Evolutionary conservation across 176 grass and related monocot genomes (phyloP), one percentile per base, ranked within the genome.

Genomic region (Oryza officinalis): DNA sequence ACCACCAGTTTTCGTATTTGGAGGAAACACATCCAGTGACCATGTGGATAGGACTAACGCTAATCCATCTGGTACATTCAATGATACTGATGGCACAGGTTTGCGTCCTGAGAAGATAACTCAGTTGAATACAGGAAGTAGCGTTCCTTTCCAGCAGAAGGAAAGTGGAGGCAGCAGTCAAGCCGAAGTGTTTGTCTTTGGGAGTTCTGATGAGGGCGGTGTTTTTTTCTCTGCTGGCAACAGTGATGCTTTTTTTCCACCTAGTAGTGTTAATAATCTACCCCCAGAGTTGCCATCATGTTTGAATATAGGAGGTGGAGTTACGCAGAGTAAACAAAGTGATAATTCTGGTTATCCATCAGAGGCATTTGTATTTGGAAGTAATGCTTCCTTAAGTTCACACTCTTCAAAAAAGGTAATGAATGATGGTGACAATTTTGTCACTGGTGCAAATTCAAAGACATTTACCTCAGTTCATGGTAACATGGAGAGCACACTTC

Each of bases 41-140:
- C 54, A 30, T 27, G 3, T 25, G 22, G 11, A 72, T 80, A 37
- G 8, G 38, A 70, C 17, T 61, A 76, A 65, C 77, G 22, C 17
- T 13, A 80, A 67, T 73, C 47, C 59, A 73, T 83, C 46, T 40
- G 77, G 28, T 71, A 63, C 63, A 17, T n/a, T 52, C 46, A 32
- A 60, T 72, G 33, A 30, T 67, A 13, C 46, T 67, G 69, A 26
- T 92, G 69, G 31, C 64, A 49, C 41, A 35, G 63, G 45, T 64
- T 15, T 79, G 27, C 86, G 90, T 45, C 72, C 65, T 2, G 89
- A 90, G 33, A 83, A 82, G 72, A 88, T 84, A 73, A 86, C 88
- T 77, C 73, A 22, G 25, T 74, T 93, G 85, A 88, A 82, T 81
- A 82, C 78, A 76, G 89, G 81, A 92, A 88, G 52, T 75, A 83